These are phyloP conservation scores for Trichosanthes truncata DNA, from an alignment of 306 rosid genomes.

Conservation along the genomic window DNA sequence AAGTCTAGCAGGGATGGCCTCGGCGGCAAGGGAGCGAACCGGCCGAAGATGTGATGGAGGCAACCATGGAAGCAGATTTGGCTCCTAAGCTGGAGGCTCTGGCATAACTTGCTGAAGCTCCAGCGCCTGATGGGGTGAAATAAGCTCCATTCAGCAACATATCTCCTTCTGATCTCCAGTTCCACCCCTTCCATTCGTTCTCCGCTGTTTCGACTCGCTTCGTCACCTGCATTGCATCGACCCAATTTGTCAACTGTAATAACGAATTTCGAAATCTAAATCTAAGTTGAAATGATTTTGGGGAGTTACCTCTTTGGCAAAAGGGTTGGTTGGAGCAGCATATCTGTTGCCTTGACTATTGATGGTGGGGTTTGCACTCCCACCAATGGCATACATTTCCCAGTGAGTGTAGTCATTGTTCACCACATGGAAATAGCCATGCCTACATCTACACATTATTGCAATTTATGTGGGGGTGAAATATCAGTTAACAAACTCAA, in stretches of 20 bases:
- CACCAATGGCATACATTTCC: conserved; percentile 99
- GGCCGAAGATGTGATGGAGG: conserved; percentile 72
- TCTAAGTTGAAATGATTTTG: background rate
- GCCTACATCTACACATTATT: conserved; percentile 79
- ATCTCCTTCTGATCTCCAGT: conserved; percentile 99
- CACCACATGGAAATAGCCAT: conserved; percentile 98
- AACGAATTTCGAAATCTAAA: background rate
- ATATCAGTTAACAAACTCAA: background rate
- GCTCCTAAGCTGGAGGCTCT: conserved; percentile 99
- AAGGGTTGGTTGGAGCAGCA: conserved; percentile 70
- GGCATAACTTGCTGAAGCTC: conserved; percentile 91
- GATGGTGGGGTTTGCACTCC: conserved; percentile 91
- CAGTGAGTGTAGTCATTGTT: conserved; percentile 99
- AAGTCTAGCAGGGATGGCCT: conserved; percentile 55
- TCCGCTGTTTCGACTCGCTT: conserved; percentile 82
- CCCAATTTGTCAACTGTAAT: background rate
- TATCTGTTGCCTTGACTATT: conserved; percentile 99
- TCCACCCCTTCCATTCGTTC: conserved; percentile 70
- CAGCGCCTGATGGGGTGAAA: conserved; percentile 95
- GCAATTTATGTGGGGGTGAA: background rate
- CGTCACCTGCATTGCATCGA: conserved; percentile 44
- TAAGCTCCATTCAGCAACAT: conserved; percentile 83
- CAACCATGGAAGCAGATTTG: conserved; percentile 90
- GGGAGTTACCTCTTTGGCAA: conserved; percentile 85
- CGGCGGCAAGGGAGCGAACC: conserved; percentile 80